Evolutionary conservation across 805 yeast species (phyloP), one percentile per base, ranked within the genome.

Genomic region (Saccharomycodes ludwigii): DNA sequence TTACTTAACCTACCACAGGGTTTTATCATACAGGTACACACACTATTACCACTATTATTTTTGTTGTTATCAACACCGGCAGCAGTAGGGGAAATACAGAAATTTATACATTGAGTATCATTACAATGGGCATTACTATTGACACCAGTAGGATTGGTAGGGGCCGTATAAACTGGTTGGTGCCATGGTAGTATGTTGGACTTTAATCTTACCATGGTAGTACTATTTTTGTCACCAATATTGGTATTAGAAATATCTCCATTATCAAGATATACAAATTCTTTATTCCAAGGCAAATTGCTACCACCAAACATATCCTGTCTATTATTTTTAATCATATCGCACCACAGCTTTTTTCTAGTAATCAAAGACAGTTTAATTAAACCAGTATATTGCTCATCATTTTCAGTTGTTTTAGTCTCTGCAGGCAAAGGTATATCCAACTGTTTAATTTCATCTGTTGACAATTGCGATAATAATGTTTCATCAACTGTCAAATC

Each of bases 331-430:
- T 24, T 52, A 15, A 43, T 30, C 48, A 50, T 43, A 22, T 48
- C 50, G n/a, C 48, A 40, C 54, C 55, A 48, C 14, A 53, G 39
- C 24, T 53, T 53, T 33, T 49, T 44, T 26, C 51, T 44, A 1
- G 56, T 50, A 11, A 42, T 33, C 16, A 53, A 44, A 2, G 57
- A 57, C 9, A 50, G 32, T 32, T 49, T 47, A 16, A 51, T 45
- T 11, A 6, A 11, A 11, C 6, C 6, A 20, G 9, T 6, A 22
- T 4, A 3, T 6, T 9, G 20, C 6, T 23, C 24, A 15, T 12
- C 11, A 6, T 20, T 22, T 4, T 9, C 26, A 10, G 9, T 16
- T 4, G n/a, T 17, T 13, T 21, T 25, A 7, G n/a, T n/a, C n/a
- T 15, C 17, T 25, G 17, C 30, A 24, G 9, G 20, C 3, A 20